A percentile compares a stretch with the other conserved stretches of the same genome.
Evolutionary conservation across 176 grass and related monocot genomes (phyloP).

Genomic region (Aechmea fasciata): DNA sequence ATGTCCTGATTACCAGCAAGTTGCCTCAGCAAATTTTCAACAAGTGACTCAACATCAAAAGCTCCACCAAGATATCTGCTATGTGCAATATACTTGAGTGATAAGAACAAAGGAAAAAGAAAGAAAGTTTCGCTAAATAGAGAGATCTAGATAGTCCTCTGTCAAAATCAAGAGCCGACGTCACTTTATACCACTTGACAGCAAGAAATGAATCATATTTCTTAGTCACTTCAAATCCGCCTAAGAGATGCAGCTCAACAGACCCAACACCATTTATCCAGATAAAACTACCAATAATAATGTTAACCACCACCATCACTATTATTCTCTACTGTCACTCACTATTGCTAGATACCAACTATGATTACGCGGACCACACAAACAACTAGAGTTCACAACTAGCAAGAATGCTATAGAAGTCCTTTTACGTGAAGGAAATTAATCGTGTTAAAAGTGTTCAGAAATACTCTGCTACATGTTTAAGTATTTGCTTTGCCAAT

Average conservation of each 20-base stretch:
- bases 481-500: no score
- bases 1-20: constrained; percentile 95
- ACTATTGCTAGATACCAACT: neutral
- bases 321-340: no score
- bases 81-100: constrained; percentile 18
- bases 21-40: constrained; percentile 82
- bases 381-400: neutral
- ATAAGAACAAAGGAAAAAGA: neutral
- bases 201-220: no score
- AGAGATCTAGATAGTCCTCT: neutral
- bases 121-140: neutral
- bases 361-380: neutral
- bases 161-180: neutral
- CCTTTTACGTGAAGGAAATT: no score
- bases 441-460: no score
- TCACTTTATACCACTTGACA: neutral
- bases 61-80: constrained; percentile 91
- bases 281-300: no score
- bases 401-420: no score
- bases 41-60: constrained; percentile 89
- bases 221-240: no score
- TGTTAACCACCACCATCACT: no score
- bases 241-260: no score
- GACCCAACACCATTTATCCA: no score
- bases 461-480: no score